Base-by-base conservation (phyloP, 176 grass and related monocot genomes). In the Metroxylon sagu region DNA sequence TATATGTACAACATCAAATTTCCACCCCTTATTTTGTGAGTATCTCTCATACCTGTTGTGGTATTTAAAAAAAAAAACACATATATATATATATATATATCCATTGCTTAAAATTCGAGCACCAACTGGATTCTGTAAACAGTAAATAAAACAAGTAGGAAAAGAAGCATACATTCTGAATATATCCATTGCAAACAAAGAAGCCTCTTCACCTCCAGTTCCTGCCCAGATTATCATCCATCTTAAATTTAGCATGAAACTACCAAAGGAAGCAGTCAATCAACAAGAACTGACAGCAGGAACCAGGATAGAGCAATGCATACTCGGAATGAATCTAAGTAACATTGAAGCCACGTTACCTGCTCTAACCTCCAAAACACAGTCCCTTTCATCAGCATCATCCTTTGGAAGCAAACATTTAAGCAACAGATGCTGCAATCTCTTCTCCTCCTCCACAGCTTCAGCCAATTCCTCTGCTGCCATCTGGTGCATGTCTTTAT, bases 161-260 rank as follows among this genome's bases (percentile, higher is more conserved):
- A 25, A 12, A 75, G 69, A 73, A 61, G 35, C 66, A 6, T 57
- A 96, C 87, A 97, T 97, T 78, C 62, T 88, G 60, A 97, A 97
- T 75, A 97, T 71, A 68, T 97, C 84, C 92, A 97, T 85, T 21
- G 92, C 87, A 75, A 97, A 97, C 17, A 97, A 79, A 51, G 92
- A 97, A 14, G 87, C 92, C 69, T 97, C 92, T 68, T 91, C 92
- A 63, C 92, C 92, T 59, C 92, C 92, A 72, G 87, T 91, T 67
- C 86, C 90, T 95, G 76, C 49, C 60, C 18, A 67, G 48, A 25
- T 49, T 43, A 77, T 43, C 29, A 71, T 63, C 35, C 35, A 43
- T 43, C 35, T 43, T 12, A 43, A 43, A 12, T 43, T 43, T 43
- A 1, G 12, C 7, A 2, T 43, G 35, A 12, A 30, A 19, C 18